Evolutionary conservation across 164 flowering plant species (phyloP).

Genomic region (Aristolochia fimbriata): DNA sequence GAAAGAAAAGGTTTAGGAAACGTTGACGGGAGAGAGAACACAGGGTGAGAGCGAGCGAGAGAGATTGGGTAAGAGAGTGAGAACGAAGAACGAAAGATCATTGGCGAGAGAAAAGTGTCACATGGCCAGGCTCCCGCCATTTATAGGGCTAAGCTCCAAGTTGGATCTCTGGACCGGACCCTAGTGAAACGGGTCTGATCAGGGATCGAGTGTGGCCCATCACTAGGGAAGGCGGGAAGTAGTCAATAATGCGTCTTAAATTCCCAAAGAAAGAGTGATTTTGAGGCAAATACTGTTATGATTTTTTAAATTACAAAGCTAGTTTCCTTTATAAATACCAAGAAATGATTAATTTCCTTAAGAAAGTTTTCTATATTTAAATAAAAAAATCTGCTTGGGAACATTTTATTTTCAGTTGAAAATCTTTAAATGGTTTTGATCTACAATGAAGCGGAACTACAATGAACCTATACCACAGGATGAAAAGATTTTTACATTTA

Average conservation of each 20-base stretch:
- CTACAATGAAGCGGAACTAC: no score
- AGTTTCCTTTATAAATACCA: neutral
- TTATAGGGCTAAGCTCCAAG: constrained; percentile 16
- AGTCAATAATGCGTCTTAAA: neutral
- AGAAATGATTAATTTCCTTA: no score
- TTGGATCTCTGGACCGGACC: constrained; percentile 3
- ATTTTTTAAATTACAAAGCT: neutral
- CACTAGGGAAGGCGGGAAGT: neutral
- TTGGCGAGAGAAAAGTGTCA: neutral
- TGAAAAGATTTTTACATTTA: no score
- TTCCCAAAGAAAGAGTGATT: neutral
- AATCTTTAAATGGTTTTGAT: no score
- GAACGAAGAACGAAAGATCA: neutral
- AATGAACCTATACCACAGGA: no score
- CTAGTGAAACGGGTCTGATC: constrained; percentile 5
- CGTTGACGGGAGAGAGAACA: neutral
- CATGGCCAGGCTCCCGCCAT: constrained; percentile 27
- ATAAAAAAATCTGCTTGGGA: no score
- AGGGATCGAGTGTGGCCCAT: neutral
- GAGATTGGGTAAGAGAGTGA: neutral
- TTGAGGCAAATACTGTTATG: neutral
- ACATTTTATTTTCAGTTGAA: no score
- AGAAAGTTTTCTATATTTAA: no score
- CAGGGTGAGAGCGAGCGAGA: neutral
- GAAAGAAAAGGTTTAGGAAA: neutral